Evolutionary conservation across 306 rosid species (phyloP), one percentile per base, ranked within the genome.

Genomic region (Clitoria ternatea): DNA sequence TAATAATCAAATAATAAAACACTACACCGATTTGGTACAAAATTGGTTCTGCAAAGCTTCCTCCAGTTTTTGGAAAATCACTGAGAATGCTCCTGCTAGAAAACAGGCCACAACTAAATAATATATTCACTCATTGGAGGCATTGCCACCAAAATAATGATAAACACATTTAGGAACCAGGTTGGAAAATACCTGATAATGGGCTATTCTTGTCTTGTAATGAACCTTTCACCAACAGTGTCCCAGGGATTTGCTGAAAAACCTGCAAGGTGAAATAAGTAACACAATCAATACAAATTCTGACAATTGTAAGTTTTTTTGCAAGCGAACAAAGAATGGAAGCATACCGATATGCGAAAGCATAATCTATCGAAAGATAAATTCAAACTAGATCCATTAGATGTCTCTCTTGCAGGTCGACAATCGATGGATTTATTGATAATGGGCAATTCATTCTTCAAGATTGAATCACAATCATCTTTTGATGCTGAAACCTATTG

Each of bases 201-300:
- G 83, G 74, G 52, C 78, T 71, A 52, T 79, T 76, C 78, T 54
- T 80, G 29, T 83, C 91, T 81, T 86, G 85, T 75, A 88, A 79
- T 67, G 97, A 88, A 69, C 92, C 93, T 78, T 87, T 93, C 80
- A 90, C 96, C 69, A 93, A 84, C 68, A 90, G 84, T 56, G 92
- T 82, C 67, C 98, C 96, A 0, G 92, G 96, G 32, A 79, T 85
- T 80, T 92, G 97, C 84, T 90, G 98, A 84, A 90, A 88, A 72
- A 92, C 90, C 96, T 92, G 82, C 11, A 42, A 26, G 54, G 66
- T 44, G 59, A 60, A 67, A 37, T 7, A 43, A 13, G 42, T 1
- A 59, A 8, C 9, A 20, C 40, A 50, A 40, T 77, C 62, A 64
- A 61, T 22, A 15, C 44, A 39, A 68, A 18, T 39, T 75, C 54